A percentile compares a stretch with the other conserved stretches of the same genome.
These are phyloP conservation scores for Botrytis pseudocinerea DNA, from an alignment of 2,329 filamentous ascomycete genomes.

Conservation along the genomic window DNA sequence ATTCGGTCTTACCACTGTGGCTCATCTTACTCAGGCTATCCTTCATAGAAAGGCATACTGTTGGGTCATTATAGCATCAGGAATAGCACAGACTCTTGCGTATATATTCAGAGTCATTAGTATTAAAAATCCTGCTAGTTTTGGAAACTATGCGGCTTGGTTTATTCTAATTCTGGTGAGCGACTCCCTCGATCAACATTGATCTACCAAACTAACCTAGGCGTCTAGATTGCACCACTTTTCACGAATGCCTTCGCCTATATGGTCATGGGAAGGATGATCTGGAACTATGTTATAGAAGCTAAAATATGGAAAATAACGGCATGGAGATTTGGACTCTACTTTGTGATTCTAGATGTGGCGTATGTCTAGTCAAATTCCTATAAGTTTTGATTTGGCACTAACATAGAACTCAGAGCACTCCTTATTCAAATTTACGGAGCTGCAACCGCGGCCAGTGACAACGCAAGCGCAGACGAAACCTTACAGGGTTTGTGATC, in stretches of 20 bases:
- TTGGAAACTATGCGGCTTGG: background rate
- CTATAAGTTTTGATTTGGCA: background rate
- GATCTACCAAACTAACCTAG: background rate
- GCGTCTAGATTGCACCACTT: background rate
- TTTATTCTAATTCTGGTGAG: background rate
- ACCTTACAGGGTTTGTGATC: background rate
- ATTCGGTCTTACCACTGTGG: conserved; percentile 39
- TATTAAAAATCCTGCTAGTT: conserved; percentile 29
- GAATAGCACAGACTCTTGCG: conserved; percentile 25
- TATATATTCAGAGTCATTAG: conserved; percentile 31
- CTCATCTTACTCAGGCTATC: conserved; percentile 31
- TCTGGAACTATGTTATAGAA: background rate
- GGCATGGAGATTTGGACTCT: background rate
- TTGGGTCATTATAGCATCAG: conserved; percentile 24
- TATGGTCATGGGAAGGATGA: background rate
- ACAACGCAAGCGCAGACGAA: background rate
- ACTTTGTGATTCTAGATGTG: background rate
- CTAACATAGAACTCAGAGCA: background rate
- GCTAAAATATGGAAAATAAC: background rate
- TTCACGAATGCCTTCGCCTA: background rate
- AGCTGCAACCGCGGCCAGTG: too few relatives aligned
- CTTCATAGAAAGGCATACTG: conserved; percentile 35
- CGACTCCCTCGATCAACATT: background rate
- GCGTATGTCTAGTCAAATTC: background rate
- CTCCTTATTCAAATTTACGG: background rate